Percentiles rank a stretch among this genome's conserved stretches.
Conservation (phyloP, 1,284 basidiomycete genomes). For the Calocybe gambosa region DNA sequence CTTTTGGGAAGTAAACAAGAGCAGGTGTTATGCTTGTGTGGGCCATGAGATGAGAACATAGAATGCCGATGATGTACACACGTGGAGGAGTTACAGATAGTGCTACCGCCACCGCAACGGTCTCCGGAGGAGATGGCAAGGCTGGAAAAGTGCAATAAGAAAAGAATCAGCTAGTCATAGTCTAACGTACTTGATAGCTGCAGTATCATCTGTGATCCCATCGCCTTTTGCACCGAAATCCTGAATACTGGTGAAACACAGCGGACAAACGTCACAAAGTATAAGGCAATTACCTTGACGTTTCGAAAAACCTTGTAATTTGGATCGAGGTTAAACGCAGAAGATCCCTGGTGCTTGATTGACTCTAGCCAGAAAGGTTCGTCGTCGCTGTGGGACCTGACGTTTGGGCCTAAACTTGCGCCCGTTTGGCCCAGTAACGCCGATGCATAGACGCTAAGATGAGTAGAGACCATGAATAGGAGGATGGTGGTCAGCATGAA, state of each 20-base stretch:
- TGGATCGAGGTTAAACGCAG: conserved; percentile 53
- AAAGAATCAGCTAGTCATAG: conserved; percentile 9
- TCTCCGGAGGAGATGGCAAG: conserved; percentile 49
- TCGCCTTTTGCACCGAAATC: conserved; percentile 58
- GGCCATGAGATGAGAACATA: not conserved
- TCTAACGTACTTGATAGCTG: conserved; percentile 53
- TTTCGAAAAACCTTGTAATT: conserved; percentile 70
- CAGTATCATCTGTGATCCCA: conserved; percentile 64
- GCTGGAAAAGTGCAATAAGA: conserved; percentile 23
- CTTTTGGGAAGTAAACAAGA: conserved; percentile 50
- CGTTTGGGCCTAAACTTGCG: not conserved
- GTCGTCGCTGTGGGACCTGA: not conserved
- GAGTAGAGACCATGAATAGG: not conserved
- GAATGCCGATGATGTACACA: conserved; percentile 21
- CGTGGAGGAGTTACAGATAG: conserved; percentile 38
- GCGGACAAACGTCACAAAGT: not conserved
- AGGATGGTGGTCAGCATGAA: not conserved
- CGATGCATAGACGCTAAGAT: not conserved
- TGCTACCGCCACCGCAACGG: conserved; percentile 46
- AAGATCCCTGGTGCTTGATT: conserved; percentile 61
- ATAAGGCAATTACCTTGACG: conserved; percentile 42
- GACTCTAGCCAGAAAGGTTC: conserved; percentile 68
- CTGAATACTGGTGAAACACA: conserved; percentile 14
- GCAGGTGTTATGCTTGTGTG: conserved; percentile 36
- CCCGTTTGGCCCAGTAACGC: not conserved